Evolutionary conservation across 306 rosid genomes (phyloP).

Genomic region (Begonia masoniana): DNA sequence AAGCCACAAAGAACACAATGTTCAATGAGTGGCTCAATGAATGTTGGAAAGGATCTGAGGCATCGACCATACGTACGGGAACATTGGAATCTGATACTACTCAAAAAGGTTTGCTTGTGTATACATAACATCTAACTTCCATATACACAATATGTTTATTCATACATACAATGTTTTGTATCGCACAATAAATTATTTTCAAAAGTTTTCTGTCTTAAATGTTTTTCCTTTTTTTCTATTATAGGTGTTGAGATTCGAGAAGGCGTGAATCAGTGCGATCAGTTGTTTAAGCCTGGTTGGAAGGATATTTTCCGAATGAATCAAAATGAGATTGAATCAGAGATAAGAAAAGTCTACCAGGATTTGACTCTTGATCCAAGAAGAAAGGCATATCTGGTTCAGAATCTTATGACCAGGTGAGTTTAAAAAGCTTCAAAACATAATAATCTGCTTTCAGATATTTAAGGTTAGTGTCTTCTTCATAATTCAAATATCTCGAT

Average conservation of each 20-base stretch:
- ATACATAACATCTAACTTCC: too few species aligned
- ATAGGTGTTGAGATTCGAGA: constrained; percentile 63
- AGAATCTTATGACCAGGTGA: constrained; percentile 98
- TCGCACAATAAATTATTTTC: not conserved
- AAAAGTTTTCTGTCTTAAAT: not conserved
- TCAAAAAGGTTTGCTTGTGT: constrained; percentile 43
- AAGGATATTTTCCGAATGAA: constrained; percentile 99
- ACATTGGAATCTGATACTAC: constrained; percentile 32
- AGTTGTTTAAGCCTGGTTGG: constrained; percentile 99
- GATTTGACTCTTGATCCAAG: constrained; percentile 95
- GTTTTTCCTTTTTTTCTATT: constrained; percentile 6
- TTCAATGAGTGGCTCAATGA: constrained; percentile 97
- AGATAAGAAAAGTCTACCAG: constrained; percentile 90
- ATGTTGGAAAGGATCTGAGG: constrained; percentile 82
- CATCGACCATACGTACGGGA: constrained; percentile 34
- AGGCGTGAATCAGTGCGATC: constrained; percentile 73
- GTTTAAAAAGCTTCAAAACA: constrained; percentile 5
- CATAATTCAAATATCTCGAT: not conserved
- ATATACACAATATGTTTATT: too few species aligned
- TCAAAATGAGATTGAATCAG: constrained; percentile 92
- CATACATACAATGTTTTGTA: not conserved
- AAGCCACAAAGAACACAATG: constrained; percentile 98
- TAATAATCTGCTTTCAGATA: not conserved
- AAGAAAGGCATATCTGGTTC: constrained; percentile 94
- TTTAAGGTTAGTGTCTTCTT: too few species aligned